Base-by-base conservation (phyloP, 495 filamentous ascomycete species). In the Penicillium fimorum region DNA sequence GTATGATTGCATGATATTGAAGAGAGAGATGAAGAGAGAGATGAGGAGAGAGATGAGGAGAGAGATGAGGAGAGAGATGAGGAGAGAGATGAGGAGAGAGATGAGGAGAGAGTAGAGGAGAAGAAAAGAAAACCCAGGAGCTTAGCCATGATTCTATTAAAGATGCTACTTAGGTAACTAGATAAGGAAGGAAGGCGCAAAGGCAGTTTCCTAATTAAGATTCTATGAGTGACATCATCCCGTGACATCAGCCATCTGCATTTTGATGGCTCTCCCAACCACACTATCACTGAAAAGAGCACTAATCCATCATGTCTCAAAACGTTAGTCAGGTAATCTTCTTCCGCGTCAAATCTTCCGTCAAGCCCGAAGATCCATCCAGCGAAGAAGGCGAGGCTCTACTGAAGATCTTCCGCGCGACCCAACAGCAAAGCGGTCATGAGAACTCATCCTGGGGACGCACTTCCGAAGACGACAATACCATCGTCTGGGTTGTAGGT, bases 401-500 rank as follows among this genome's bases (percentile, higher is more conserved):
- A 8, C 56, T 74, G 15, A 50, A 56, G 5, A 41, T 70, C 24
- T 70, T 77, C 49, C 52, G 58, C 41, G 48, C 58, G 13, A 64
- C 64, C 11, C 64, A 69, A 48, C 58, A 67, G 1, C 70, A 79
- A 55, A 72, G 66, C 54, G 72, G 72, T 42, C 68, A 77, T 49
- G 42, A 62, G 25, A 64, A 57, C 37, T 79, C 76, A 2, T 65
- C 68, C 3, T 79, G 76, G 76, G 76, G 76, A 11, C 65, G 72
- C 10, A 62, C 67, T 5, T 50, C 60, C 11, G 76, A 76, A 43
- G 76, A 79, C 50, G 54, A 67, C 52, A 66, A 66, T 50, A 51
- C 56, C 5, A 45, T 77, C 8, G 64, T 73, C n/a, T 79, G 74
- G 76, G 73, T 66, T 6, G 60, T 77, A 48, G 67, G 76, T 79